phyloP scores from a whole-genome alignment of 768 basidiomycete genomes.

The Termitomyces sp. region DNA sequence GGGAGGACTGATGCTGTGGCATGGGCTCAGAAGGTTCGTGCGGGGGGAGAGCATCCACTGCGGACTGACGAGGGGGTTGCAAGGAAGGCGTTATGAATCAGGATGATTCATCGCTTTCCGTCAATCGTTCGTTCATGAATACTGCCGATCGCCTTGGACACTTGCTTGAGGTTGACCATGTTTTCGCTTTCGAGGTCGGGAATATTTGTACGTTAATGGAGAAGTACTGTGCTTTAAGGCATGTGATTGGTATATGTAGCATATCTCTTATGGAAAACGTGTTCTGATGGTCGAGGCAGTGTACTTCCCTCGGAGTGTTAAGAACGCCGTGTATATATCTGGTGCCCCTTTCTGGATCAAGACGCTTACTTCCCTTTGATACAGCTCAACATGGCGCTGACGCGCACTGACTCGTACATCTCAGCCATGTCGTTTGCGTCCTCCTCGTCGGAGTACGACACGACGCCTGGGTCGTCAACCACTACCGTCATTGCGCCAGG shows the following conservation, averaged over 20 bases:
- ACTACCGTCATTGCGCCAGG: constrained; percentile 17
- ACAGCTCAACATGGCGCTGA: background rate
- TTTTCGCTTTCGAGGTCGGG: background rate
- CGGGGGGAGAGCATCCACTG: background rate
- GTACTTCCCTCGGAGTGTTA: background rate
- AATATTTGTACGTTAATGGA: background rate
- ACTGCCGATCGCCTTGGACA: background rate
- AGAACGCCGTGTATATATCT: background rate
- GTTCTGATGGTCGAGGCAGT: background rate
- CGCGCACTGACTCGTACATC: background rate
- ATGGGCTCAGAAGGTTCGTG: constrained; percentile 39
- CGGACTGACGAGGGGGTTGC: background rate
- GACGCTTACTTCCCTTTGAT: background rate
- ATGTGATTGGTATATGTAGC: background rate
- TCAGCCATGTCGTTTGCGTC: constrained; percentile 3
- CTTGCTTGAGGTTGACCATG: background rate
- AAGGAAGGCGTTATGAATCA: background rate
- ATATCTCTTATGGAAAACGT: background rate
- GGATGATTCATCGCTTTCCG: background rate
- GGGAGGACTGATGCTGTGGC: constrained; percentile 55
- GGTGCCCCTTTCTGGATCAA: background rate
- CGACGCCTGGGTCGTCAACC: constrained; percentile 14
- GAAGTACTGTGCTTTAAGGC: background rate
- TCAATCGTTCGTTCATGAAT: background rate
- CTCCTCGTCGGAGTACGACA: constrained; percentile 5